Conservation (phyloP, 805 yeast genomes). For the Ogataea nitratoaversa region DNA sequence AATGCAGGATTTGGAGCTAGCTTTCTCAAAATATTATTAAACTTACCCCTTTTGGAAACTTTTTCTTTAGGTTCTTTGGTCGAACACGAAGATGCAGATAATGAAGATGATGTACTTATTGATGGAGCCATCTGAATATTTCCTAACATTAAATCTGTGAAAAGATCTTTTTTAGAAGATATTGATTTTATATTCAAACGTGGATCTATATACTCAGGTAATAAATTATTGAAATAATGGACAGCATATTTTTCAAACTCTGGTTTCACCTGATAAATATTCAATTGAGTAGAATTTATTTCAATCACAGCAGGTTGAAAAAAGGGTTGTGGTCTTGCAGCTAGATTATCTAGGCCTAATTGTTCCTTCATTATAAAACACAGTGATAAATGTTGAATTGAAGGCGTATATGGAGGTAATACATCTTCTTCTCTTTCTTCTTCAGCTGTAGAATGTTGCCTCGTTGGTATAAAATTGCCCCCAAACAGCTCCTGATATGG, state of each 20-base stretch:
- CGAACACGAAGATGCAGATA: background rate
- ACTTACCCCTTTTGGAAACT: background rate
- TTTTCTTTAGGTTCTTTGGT: background rate
- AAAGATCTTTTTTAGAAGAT: background rate
- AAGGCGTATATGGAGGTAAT: slow-evolving; percentile 23
- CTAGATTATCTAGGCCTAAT: background rate
- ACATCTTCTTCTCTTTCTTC: background rate
- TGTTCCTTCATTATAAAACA: slow-evolving; percentile 18
- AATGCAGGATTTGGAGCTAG: background rate
- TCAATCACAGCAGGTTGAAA: slow-evolving; percentile 26
- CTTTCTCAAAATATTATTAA: background rate
- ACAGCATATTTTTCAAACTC: slow-evolving; percentile 13
- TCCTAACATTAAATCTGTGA: background rate
- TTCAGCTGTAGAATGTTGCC: background rate
- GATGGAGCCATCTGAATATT: background rate
- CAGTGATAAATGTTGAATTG: slow-evolving; percentile 24
- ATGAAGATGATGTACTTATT: background rate
- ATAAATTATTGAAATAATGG: slow-evolving; percentile 20
- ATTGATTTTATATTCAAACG: slow-evolving; percentile 22
- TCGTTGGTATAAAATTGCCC: background rate
- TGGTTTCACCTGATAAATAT: slow-evolving; percentile 19
- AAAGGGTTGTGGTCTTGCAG: slow-evolving; percentile 14
- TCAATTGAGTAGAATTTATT: slow-evolving; percentile 31
- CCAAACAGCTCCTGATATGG: background rate
- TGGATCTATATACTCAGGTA: slow-evolving; percentile 25